Conservation (phyloP, 495 filamentous ascomycete species). For the Recurvomyces mirabilis region DNA sequence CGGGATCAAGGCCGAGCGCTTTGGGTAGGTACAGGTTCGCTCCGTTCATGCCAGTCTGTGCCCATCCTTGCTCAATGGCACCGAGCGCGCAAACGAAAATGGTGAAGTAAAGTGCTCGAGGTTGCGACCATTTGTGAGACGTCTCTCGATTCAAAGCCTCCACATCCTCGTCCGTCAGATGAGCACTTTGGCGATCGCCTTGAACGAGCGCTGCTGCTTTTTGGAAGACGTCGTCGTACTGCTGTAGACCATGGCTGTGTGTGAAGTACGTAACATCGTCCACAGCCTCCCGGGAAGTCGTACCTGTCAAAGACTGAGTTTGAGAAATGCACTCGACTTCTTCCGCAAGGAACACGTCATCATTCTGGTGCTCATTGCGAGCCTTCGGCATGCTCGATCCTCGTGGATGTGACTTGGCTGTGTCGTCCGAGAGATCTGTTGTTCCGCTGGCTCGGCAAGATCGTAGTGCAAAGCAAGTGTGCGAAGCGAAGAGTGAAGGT, state of each 20-base stretch:
- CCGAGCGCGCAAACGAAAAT: constrained; percentile 16
- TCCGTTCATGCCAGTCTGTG: constrained; percentile 17
- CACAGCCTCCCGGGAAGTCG: too few relatives aligned
- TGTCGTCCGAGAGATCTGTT: too few relatives aligned
- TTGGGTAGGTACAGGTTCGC: constrained; percentile 13
- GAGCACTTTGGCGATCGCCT: neutral
- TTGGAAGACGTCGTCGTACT: neutral
- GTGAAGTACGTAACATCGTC: neutral
- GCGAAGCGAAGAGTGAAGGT: too few relatives aligned
- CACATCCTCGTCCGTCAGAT: neutral
- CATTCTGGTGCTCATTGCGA: too few relatives aligned
- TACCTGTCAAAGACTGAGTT: too few relatives aligned
- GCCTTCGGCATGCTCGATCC: too few relatives aligned
- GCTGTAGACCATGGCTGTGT: neutral
- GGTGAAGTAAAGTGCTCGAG: constrained; percentile 12
- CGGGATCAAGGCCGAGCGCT: constrained; percentile 3
- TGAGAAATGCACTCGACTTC: too few relatives aligned
- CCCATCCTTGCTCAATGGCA: constrained; percentile 16
- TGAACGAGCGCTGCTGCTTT: neutral
- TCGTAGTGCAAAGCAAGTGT: too few relatives aligned
- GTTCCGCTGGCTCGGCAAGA: too few relatives aligned
- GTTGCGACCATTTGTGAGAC: constrained; percentile 13
- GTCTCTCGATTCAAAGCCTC: constrained; percentile 1
- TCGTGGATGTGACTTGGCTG: too few relatives aligned
- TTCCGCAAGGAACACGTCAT: too few relatives aligned